Evolutionary conservation across 1,139 yeast species (phyloP).

Genomic region (Candida mesenterica): DNA sequence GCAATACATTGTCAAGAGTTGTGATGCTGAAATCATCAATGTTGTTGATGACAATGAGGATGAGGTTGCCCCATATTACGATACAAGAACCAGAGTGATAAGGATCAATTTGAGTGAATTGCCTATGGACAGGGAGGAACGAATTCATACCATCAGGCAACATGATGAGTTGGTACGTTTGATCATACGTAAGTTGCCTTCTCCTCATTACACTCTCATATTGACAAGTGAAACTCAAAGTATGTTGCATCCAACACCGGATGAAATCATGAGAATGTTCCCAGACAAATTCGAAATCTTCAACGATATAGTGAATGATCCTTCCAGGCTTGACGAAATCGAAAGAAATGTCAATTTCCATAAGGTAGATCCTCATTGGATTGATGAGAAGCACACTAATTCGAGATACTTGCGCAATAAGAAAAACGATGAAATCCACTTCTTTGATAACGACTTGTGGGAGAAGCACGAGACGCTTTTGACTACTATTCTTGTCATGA

Average conservation of each 20-base stretch:
- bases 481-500: constrained; percentile 34
- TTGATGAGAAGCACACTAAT: constrained; percentile 30
- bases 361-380: constrained; percentile 35
- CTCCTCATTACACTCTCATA: constrained; percentile 59
- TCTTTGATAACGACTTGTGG: constrained; percentile 41
- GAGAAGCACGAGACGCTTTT: constrained; percentile 38
- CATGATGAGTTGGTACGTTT: constrained; percentile 54
- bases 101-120: constrained; percentile 51
- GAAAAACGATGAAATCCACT: constrained; percentile 35
- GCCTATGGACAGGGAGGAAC: constrained; percentile 30
- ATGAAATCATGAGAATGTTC: constrained; percentile 21
- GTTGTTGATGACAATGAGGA: constrained; percentile 41
- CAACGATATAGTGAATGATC: constrained; percentile 46
- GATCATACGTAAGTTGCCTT: constrained; percentile 61
- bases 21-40: constrained; percentile 45
- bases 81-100: constrained; percentile 60
- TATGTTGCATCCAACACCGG: constrained; percentile 33
- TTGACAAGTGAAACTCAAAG: constrained; percentile 38
- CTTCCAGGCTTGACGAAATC: constrained; percentile 45
- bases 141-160: constrained; percentile 23
- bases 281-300: constrained; percentile 43
- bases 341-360: constrained; percentile 53
- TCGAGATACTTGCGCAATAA: constrained; percentile 32
- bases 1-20: constrained; percentile 40
- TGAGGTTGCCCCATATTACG: constrained; percentile 49